Evolutionary conservation across 805 yeast genomes (phyloP), one percentile per base, ranked within the genome.

Genomic region (Saccharomyces eubayanus): DNA sequence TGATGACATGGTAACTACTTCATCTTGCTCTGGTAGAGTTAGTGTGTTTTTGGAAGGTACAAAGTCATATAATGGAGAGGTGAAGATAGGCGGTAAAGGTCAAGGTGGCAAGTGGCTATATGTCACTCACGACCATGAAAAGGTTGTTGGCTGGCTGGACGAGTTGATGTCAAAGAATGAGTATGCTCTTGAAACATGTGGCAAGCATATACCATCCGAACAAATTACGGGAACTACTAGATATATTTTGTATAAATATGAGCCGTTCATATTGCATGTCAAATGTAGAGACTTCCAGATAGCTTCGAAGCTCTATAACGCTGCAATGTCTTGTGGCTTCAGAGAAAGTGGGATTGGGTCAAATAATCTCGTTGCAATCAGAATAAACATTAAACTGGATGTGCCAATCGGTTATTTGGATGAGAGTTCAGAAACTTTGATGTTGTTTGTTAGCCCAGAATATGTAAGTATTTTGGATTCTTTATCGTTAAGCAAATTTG

Each of bases 1-100:
- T 59, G 62, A 69, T 0, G 82, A 85, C 58, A 78, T 86, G 82
- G 94, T 89, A 10, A 89, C 96, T 2, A 89, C 96, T 0, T 87
- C 95, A 1, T 84, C 94, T 16, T 89, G 96, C 59, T 87, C 96
- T 0, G 96, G 96, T 2, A 74, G 96, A 62, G 84, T 89, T 1
- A 83, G 92, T 54, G 89, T 89, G 0, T 89, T 86, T 65, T 71
- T 85, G 1, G 96, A 89, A 64, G 96, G 96, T 2, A 67, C 70
- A 9, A 87, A 87, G 60, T 58, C 53, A 11, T 55, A 53, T 10
- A 59, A 58, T 6, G 64, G 65, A 12, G 53, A 54, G 11, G 51
- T 65, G 2, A 75, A 80, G 60, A 79, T 85, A 14, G 94, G 96
- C 1, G 89, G 95, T 3, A 89, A 89, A 64, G 96, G 96, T 9